These are phyloP conservation scores for Penicillium subrubescens DNA, from an alignment of 495 filamentous ascomycete species.

Conservation along the genomic window DNA sequence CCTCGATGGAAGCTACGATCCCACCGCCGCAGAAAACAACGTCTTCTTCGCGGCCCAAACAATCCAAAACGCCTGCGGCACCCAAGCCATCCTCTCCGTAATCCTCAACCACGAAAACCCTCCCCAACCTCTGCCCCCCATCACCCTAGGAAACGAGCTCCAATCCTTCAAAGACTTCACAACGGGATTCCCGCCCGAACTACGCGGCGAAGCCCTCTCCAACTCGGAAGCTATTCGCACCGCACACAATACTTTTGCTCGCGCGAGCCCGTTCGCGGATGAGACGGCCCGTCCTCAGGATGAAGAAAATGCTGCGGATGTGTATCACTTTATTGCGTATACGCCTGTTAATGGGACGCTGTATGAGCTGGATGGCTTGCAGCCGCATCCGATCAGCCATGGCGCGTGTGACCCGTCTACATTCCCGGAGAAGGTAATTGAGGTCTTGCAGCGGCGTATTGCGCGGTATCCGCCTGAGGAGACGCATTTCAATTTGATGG, in stretches of 20 bases:
- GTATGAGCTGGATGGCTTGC: slow-evolving; percentile 94
- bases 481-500: slow-evolving; percentile 94
- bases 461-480: slow-evolving; percentile 82
- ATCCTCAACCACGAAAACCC: slow-evolving; percentile 77
- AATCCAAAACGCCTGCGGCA: slow-evolving; percentile 99
- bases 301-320: slow-evolving; percentile 64
- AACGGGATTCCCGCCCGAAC: slow-evolving; percentile 78
- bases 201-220: slow-evolving; percentile 66
- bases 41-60: slow-evolving; percentile 97
- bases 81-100: slow-evolving; percentile 90
- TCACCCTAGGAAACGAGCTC: slow-evolving; percentile 60
- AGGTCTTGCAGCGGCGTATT: slow-evolving; percentile 81
- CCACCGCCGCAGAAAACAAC: slow-evolving; percentile 61
- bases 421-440: slow-evolving; percentile 83
- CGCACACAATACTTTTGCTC: slow-evolving; percentile 91
- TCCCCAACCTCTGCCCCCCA: slow-evolving; percentile 19
- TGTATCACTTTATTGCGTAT: slow-evolving; percentile 98
- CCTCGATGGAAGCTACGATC: slow-evolving; percentile 77
- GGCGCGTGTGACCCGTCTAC: slow-evolving; percentile 66
- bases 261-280: slow-evolving; percentile 85
- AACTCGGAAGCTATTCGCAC: slow-evolving; percentile 83
- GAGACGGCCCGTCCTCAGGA: slow-evolving; percentile 69
- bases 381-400: slow-evolving; percentile 88
- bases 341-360: slow-evolving; percentile 74
- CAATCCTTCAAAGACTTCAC: slow-evolving; percentile 90